Base-by-base conservation (phyloP, 2,329 filamentous ascomycete genomes). In the Bretziella fagacearum region DNA sequence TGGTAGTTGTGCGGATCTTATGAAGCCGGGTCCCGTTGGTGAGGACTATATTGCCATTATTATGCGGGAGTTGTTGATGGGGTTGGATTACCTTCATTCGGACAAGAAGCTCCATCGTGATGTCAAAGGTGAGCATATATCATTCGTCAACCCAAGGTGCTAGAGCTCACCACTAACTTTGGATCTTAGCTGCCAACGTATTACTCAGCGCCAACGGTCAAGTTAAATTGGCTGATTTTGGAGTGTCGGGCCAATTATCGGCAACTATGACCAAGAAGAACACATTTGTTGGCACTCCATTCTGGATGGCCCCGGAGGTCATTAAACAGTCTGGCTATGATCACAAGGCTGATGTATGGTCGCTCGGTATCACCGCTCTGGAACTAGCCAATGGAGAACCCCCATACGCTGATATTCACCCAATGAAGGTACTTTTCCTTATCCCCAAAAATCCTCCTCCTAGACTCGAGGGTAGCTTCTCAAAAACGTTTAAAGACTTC, bases 191-290 rank as follows among this genome's bases (percentile, higher is more conserved):
- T 58, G 91, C 91, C 54, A 98, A 98, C 57, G 79, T 98, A 25
- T 69, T 98, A 27, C 73, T 98, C 4, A 80, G 82, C 51, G 77
- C 85, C 43, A 93, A 82, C 59, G 91, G 91, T 2, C 91, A 96
- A 65, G 89, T 98, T 55, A 98, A 98, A 63, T 70, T 96, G 48
- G 89, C 89, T 11, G 89, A 98, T 61, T 98, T 98, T 65, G 89
- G 89, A 50, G 91, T 98, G 5, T 95, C 89, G 1, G 89, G 89
- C 23, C 91, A 96, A 64, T 72, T 96, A 18, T 93, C 89, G 7
- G 89, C 89, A 5, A 98, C 89, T 43, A 96, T 96, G 87, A 95
- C 89, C 52, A 96, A 96, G 71, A 96, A 96, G 67, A 96, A 96
- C 60, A 96, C 89, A 0, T 98, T 96, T 61, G 89, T 98, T 26